Conservation (phyloP, 257 asterid genomes). For the Penstemon barbatus region DNA sequence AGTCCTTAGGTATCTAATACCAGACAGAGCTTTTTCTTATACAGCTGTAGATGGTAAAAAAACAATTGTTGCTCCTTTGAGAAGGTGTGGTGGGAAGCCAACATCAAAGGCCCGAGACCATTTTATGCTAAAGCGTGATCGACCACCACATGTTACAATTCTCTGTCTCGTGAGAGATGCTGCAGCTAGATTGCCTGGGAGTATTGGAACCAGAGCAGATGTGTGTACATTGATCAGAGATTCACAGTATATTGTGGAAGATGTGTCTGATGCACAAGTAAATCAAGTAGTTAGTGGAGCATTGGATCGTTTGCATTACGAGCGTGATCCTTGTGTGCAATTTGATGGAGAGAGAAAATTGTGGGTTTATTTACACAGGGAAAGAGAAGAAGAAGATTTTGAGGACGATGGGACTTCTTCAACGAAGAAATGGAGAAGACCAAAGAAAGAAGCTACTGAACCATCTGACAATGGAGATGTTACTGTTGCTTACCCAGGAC, state of each 20-base stretch:
- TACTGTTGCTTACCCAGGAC: slow-evolving; percentile 57
- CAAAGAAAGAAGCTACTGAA: slow-evolving; percentile 82
- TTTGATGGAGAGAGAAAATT: slow-evolving; percentile 94
- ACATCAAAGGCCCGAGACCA: slow-evolving; percentile 99
- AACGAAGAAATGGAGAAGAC: slow-evolving; percentile 97
- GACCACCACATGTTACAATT: slow-evolving; percentile 98
- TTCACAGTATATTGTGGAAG: slow-evolving; percentile 91
- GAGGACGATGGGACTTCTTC: slow-evolving; percentile 99
- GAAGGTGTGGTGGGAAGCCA: slow-evolving; percentile 99
- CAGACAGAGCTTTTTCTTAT: slow-evolving; percentile 90
- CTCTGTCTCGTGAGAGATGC: slow-evolving; percentile 99
- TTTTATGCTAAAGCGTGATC: slow-evolving; percentile 89
- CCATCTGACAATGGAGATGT: slow-evolving; percentile 70
- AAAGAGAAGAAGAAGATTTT: slow-evolving; percentile 96
- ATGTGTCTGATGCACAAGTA: slow-evolving; percentile 91
- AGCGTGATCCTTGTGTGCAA: slow-evolving; percentile 97
- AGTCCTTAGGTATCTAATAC: slow-evolving; percentile 89
- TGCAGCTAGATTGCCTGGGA: slow-evolving; percentile 97
- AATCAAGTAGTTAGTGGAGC: slow-evolving; percentile 99
- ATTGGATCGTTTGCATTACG: slow-evolving; percentile 92
- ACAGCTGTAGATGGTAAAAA: slow-evolving; percentile 94
- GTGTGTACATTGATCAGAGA: slow-evolving; percentile 94
- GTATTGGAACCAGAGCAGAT: slow-evolving; percentile 97
- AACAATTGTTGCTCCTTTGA: slow-evolving; percentile 94
- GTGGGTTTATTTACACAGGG: slow-evolving; percentile 94